Percentiles rank a stretch among this genome's conserved stretches.
phyloP scores from a whole-genome alignment of 305 asterid species.

The Plantago lanceolata region DNA sequence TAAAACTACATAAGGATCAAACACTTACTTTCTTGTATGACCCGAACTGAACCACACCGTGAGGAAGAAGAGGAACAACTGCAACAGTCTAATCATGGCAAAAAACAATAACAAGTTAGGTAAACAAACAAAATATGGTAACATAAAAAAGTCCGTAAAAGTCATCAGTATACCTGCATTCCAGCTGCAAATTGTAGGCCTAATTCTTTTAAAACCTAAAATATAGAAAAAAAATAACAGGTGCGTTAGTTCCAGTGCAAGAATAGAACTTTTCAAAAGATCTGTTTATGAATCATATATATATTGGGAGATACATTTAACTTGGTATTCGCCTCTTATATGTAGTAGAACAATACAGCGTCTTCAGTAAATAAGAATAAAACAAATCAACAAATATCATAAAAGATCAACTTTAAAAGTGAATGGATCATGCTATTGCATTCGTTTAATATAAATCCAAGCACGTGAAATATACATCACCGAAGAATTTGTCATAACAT shows the following conservation, averaged over 20 bases:
- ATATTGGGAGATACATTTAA: neutral
- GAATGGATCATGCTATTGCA: neutral
- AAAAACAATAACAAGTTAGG: slow-evolving; percentile 1
- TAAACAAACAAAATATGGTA: slow-evolving; percentile 8
- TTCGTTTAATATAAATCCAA: neutral
- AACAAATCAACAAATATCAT: neutral
- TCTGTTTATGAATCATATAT: too few species aligned
- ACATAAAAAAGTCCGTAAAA: slow-evolving; percentile 1
- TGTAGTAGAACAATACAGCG: neutral
- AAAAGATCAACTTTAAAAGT: neutral
- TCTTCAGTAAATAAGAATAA: neutral
- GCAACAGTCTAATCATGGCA: slow-evolving; percentile 60
- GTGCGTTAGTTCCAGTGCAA: neutral
- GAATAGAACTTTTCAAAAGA: neutral
- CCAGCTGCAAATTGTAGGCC: slow-evolving; percentile 75
- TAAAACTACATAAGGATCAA: slow-evolving; percentile 1
- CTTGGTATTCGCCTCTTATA: neutral
- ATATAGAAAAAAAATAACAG: neutral
- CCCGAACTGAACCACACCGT: slow-evolving; percentile 93
- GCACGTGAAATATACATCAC: neutral
- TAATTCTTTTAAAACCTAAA: slow-evolving; percentile 70
- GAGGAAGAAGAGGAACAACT: slow-evolving; percentile 84
- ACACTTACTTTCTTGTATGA: slow-evolving; percentile 62
- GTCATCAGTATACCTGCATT: slow-evolving; percentile 54
- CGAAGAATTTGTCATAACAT: neutral